Percentiles rank a stretch among this genome's conserved stretches.
Conservation (phyloP, 495 filamentous ascomycete genomes). For the Pseudotulostoma volvatum region DNA sequence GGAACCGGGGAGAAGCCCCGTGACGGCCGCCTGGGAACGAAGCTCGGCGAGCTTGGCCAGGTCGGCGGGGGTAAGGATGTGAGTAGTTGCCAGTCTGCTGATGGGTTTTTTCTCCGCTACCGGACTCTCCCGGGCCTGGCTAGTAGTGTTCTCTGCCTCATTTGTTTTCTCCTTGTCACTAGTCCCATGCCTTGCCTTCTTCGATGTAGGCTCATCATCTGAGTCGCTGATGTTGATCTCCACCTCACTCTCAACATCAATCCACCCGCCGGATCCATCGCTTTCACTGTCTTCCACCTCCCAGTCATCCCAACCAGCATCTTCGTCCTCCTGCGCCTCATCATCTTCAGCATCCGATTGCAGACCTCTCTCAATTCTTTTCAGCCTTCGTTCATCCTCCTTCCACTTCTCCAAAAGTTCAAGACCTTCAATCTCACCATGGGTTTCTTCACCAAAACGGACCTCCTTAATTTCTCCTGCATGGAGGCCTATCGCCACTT, state of each 20-base stretch:
- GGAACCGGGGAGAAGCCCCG: conserved; percentile 36
- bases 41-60: conserved; percentile 85
- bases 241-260: conserved; percentile 70
- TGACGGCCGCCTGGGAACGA: conserved; percentile 50
- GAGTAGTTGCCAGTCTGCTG: conserved; percentile 57
- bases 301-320: conserved; percentile 63
- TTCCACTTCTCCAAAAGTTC: conserved; percentile 90
- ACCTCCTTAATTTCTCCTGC: conserved; percentile 50
- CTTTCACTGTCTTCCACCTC: conserved; percentile 67
- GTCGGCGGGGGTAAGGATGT: conserved; percentile 83
- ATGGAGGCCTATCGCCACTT: conserved; percentile 68
- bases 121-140: conserved; percentile 8
- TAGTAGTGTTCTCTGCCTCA: no score
- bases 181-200: conserved; percentile 36
- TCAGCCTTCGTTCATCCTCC: conserved; percentile 65
- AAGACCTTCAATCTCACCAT: conserved; percentile 77
- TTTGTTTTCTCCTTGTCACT: conserved; percentile 10
- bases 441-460: conserved; percentile 62
- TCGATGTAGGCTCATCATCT: conserved; percentile 44
- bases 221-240: conserved; percentile 68
- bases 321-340: conserved; percentile 43
- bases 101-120: conserved; percentile 12
- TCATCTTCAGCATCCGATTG: conserved; percentile 37
- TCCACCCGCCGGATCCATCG: conserved; percentile 78
- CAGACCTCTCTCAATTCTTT: conserved; percentile 46